A percentile compares a stretch with the other conserved stretches of the same genome.
These are phyloP conservation scores for Torulaspora maleeae DNA, from an alignment of 805 yeast genomes.

Conservation along the genomic window DNA sequence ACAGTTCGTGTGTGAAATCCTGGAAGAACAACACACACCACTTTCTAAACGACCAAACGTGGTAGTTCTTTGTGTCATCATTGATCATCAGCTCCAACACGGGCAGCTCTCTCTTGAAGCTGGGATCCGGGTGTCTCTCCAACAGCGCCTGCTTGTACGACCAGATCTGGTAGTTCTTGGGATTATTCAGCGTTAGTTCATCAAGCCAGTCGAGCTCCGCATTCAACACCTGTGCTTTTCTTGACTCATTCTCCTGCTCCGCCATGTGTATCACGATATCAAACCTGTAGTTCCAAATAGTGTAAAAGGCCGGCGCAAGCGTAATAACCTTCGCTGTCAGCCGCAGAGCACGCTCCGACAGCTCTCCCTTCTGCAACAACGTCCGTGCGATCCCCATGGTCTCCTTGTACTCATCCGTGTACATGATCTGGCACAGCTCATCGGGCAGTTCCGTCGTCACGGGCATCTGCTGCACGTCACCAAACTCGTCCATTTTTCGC, in stretches of 20 bases:
- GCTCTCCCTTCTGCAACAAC: constrained; percentile 54
- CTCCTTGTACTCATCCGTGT: constrained; percentile 64
- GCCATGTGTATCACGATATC: constrained; percentile 45
- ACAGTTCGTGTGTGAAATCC: constrained; percentile 48
- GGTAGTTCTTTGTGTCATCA: constrained; percentile 86
- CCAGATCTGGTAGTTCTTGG: constrained; percentile 97
- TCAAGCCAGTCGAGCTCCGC: constrained; percentile 79
- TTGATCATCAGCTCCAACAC: constrained; percentile 63
- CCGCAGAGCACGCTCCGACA: constrained; percentile 63
- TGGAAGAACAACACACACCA: constrained; percentile 67
- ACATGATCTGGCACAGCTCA: constrained; percentile 60
- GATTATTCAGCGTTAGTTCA: constrained; percentile 62
- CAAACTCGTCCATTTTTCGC: constrained; percentile 34
- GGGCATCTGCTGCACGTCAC: constrained; percentile 43
- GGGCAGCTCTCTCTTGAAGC: constrained; percentile 53
- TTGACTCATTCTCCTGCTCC: background rate
- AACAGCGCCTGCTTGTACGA: constrained; percentile 74
- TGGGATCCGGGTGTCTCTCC: constrained; percentile 33
- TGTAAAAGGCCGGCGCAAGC: constrained; percentile 82
- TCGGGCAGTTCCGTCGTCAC: constrained; percentile 39
- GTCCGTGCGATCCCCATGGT: constrained; percentile 60
- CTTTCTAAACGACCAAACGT: constrained; percentile 89
- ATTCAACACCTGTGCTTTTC: constrained; percentile 17
- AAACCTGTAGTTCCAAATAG: constrained; percentile 75
- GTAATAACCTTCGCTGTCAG: constrained; percentile 61